phyloP scores from a whole-genome alignment of 352 stramenopile species.

The Pythium apleroticum region DNA sequence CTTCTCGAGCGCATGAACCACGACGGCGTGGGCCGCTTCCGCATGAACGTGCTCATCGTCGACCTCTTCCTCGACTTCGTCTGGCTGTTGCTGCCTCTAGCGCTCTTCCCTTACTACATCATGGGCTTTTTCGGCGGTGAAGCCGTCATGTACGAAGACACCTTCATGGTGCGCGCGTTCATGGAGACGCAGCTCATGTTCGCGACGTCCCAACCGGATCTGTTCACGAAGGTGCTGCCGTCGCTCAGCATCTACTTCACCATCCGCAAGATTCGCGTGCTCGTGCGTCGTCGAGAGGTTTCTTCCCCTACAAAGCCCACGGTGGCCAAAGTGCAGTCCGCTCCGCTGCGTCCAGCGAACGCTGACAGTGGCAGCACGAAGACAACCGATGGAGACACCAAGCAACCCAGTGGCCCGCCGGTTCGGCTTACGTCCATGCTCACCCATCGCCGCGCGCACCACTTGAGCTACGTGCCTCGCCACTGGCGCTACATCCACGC shows the following conservation, averaged over 20 bases:
- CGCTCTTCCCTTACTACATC: slow-evolving; percentile 22
- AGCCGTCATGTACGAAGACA: slow-evolving; percentile 24
- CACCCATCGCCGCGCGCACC: not conserved
- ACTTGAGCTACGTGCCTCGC: not conserved
- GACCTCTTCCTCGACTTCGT: slow-evolving; percentile 26
- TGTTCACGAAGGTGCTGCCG: slow-evolving; percentile 26
- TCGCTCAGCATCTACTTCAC: slow-evolving; percentile 22
- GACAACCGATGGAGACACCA: not conserved
- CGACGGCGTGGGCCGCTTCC: not conserved
- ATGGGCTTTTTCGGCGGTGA: slow-evolving; percentile 7
- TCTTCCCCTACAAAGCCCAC: not conserved
- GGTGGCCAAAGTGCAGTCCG: not conserved
- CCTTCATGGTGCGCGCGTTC: slow-evolving; percentile 24
- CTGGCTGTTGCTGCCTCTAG: slow-evolving; percentile 22
- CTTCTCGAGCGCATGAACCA: not conserved
- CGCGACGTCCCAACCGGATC: slow-evolving; percentile 16
- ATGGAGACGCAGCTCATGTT: slow-evolving; percentile 26
- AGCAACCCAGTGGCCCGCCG: not conserved
- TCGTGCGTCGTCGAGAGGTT: slow-evolving; percentile 4
- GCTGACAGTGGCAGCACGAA: not conserved
- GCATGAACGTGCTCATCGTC: slow-evolving; percentile 17
- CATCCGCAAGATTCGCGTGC: slow-evolving; percentile 19
- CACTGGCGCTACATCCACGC: not conserved
- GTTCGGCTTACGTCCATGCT: no score
- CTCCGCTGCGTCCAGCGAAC: not conserved